Conservation (phyloP, 2,329 filamentous ascomycete genomes). For the Raffaelea deltoideospora region DNA sequence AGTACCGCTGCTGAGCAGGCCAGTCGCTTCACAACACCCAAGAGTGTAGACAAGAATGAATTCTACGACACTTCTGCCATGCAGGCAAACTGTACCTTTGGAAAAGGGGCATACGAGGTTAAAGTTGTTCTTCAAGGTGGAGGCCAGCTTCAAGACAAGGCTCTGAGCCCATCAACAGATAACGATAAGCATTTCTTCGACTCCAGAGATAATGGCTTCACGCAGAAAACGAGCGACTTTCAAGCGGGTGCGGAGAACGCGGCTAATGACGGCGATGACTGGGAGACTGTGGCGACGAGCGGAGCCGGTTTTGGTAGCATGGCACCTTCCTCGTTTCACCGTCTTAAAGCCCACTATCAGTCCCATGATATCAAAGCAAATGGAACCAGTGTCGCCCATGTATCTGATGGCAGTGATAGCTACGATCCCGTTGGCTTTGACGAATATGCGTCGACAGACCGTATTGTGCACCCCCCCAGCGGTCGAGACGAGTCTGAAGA, state of each 20-base stretch:
- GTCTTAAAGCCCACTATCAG: neutral
- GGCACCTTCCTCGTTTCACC: conserved; percentile 2
- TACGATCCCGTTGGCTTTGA: conserved; percentile 7
- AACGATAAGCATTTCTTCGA: neutral
- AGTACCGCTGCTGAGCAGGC: neutral
- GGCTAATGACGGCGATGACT: conserved; percentile 19
- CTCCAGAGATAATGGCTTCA: too few relatives aligned
- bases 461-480: conserved; percentile 13
- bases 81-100: conserved; percentile 6
- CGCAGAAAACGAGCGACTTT: neutral
- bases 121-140: conserved; percentile 10
- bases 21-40: conserved; percentile 3
- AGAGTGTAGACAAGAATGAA: conserved; percentile 1
- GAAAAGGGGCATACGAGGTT: conserved; percentile 8
- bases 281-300: conserved; percentile 23
- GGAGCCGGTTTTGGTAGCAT: conserved; percentile 14
- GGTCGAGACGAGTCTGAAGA: conserved; percentile 5
- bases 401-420: conserved; percentile 21
- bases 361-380: conserved; percentile 6
- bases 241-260: neutral
- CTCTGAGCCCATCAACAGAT: neutral
- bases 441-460: conserved; percentile 13
- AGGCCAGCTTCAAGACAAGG: neutral
- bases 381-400: conserved; percentile 30
- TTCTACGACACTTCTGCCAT: conserved; percentile 7